Percentiles rank a stretch among this genome's conserved stretches.
Conservation (phyloP, 805 yeast genomes). For the Wickerhamiella azyma region DNA sequence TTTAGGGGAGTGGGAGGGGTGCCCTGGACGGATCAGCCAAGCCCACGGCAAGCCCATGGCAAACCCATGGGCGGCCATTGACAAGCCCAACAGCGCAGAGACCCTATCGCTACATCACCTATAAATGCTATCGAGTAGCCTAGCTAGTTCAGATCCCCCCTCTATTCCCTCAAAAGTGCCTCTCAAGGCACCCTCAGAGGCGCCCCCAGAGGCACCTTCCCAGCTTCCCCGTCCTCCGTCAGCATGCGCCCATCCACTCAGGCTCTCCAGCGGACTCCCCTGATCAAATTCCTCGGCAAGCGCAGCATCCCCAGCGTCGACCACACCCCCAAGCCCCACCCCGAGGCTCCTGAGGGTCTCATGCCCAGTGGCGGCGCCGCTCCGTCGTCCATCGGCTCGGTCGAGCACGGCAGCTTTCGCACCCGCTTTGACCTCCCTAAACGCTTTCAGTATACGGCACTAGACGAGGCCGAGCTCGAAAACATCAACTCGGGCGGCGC, state of each 20-base stretch:
- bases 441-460: constrained; percentile 54
- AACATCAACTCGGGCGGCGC: constrained; percentile 79
- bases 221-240: neutral
- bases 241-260: constrained; percentile 23
- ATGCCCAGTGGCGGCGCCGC: constrained; percentile 22
- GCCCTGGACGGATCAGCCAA: too few species aligned
- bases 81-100: too few species aligned
- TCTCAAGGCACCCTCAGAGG: too few species aligned
- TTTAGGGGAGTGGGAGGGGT: too few species aligned
- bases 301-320: constrained; percentile 31
- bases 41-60: too few species aligned
- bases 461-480: constrained; percentile 61
- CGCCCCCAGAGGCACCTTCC: too few species aligned
- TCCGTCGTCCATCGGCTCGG: neutral
- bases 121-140: too few species aligned
- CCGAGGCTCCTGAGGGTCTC: constrained; percentile 28
- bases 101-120: too few species aligned
- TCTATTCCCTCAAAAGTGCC: too few species aligned
- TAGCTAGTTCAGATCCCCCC: too few species aligned
- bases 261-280: constrained; percentile 33
- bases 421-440: constrained; percentile 40
- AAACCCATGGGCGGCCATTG: too few species aligned
- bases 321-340: constrained; percentile 31
- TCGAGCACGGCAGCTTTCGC: constrained; percentile 12
- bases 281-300: constrained; percentile 80